Conservation (phyloP, 352 stramenopile species). For the Thalassiosira hispida region DNA sequence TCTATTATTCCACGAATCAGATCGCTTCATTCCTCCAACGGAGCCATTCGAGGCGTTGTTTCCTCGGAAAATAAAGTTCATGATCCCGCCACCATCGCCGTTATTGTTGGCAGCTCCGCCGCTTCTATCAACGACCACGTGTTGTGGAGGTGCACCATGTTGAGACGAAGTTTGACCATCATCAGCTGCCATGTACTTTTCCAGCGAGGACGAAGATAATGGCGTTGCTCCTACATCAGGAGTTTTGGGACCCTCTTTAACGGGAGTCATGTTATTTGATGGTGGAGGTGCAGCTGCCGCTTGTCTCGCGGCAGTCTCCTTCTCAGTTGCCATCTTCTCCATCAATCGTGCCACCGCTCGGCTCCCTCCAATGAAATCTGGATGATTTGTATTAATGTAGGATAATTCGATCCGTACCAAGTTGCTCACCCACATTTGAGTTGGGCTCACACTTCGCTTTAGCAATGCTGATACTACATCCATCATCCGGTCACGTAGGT, state of each 20-base stretch:
- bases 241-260: slow-evolving; percentile 33
- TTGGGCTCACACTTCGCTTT: slow-evolving; percentile 80
- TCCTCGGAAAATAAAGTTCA: slow-evolving; percentile 89
- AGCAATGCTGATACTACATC: slow-evolving; percentile 90
- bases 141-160: slow-evolving; percentile 41
- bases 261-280: slow-evolving; percentile 33
- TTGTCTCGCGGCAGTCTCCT: slow-evolving; percentile 42
- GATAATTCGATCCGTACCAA: slow-evolving; percentile 98
- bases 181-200: slow-evolving; percentile 58
- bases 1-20: slow-evolving; percentile 48
- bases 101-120: slow-evolving; percentile 13
- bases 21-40: slow-evolving; percentile 24
- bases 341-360: slow-evolving; percentile 94
- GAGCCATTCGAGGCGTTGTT: slow-evolving; percentile 40
- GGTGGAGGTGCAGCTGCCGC: slow-evolving; percentile 18
- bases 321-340: slow-evolving; percentile 92
- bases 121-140: slow-evolving; percentile 44
- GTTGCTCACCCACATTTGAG: slow-evolving; percentile 97
- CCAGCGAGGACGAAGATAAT: slow-evolving; percentile 56
- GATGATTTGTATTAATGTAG: slow-evolving; percentile 99
- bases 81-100: slow-evolving; percentile 70
- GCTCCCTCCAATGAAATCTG: slow-evolving; percentile 98
- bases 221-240: slow-evolving; percentile 54
- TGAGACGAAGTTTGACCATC: slow-evolving; percentile 42
- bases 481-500: slow-evolving; percentile 94